Evolutionary conservation across 2,329 filamentous ascomycete species (phyloP).

Genomic region (Thielaviopsis punctulata): DNA sequence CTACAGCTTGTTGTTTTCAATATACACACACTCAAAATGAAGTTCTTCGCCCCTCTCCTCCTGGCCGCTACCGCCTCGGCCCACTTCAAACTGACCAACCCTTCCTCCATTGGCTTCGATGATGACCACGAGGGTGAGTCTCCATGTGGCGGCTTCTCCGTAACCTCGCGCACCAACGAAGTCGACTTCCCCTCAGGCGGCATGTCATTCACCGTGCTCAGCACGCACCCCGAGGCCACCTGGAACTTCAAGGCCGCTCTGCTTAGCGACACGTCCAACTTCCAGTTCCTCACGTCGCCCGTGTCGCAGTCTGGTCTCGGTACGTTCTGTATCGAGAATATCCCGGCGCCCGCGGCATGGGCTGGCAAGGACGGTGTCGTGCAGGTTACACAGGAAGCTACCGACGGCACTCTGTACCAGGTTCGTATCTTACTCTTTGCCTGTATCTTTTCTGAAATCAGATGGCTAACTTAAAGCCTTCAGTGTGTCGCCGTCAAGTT

Average conservation of each 20-base stretch:
- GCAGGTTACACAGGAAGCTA: slow-evolving; percentile 31
- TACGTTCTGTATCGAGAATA: slow-evolving; percentile 31
- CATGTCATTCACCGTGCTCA: slow-evolving; percentile 8
- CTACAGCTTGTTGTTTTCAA: too few relatives aligned
- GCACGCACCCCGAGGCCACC: slow-evolving; percentile 8
- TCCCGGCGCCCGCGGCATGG: slow-evolving; percentile 32
- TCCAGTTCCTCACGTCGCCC: slow-evolving; percentile 7
- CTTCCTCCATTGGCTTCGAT: slow-evolving; percentile 10
- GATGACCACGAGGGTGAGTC: slow-evolving; percentile 9
- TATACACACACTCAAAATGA: slow-evolving; percentile 4
- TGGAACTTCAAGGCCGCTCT: slow-evolving; percentile 10
- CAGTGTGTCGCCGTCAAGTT: slow-evolving; percentile 12
- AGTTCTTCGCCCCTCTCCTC: slow-evolving; percentile 9
- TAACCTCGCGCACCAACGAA: slow-evolving; percentile 9
- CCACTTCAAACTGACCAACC: slow-evolving; percentile 11
- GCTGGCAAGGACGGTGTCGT: slow-evolving; percentile 38
- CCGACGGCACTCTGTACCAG: slow-evolving; percentile 40
- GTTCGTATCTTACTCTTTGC: slow-evolving; percentile 19
- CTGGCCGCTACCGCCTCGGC: slow-evolving; percentile 9
- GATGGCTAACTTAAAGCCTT: not conserved
- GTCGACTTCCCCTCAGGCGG: slow-evolving; percentile 9
- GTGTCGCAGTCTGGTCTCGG: slow-evolving; percentile 33
- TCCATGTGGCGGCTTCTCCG: slow-evolving; percentile 11
- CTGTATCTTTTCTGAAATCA: too few relatives aligned
- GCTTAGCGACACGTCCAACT: slow-evolving; percentile 8